phyloP scores from a whole-genome alignment of 768 basidiomycete genomes.

The Leccinum barrowsii region DNA sequence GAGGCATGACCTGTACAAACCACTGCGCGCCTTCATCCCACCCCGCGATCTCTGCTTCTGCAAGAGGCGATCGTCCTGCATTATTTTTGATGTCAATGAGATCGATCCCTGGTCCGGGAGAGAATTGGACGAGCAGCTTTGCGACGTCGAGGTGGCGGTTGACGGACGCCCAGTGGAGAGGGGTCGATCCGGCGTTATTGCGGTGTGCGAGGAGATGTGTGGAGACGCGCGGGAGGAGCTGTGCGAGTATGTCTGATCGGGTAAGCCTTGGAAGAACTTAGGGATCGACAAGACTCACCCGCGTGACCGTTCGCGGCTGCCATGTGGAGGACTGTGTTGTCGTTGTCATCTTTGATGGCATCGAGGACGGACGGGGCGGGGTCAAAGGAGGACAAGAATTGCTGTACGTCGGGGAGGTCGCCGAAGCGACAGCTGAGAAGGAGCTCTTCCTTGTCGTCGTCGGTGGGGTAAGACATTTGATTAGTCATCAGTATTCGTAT shows the following conservation, averaged over 20 bases:
- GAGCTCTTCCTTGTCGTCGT: constrained; percentile 66
- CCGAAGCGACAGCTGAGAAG: constrained; percentile 86
- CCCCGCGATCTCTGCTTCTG: constrained; percentile 73
- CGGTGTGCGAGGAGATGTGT: constrained; percentile 54
- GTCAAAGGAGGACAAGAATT: constrained; percentile 53
- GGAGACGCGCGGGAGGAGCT: constrained; percentile 60
- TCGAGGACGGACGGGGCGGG: constrained; percentile 44
- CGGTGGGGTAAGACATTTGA: constrained; percentile 26
- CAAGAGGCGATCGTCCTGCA: constrained; percentile 72
- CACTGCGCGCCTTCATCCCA: constrained; percentile 85
- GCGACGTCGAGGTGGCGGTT: constrained; percentile 71
- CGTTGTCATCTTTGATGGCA: constrained; percentile 64
- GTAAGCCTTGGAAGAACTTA: not conserved
- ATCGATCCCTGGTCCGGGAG: constrained; percentile 56
- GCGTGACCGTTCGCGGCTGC: constrained; percentile 82
- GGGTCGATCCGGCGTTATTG: constrained; percentile 75
- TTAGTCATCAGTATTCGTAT: not conserved
- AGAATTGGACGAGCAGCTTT: constrained; percentile 55
- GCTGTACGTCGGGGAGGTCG: constrained; percentile 73
- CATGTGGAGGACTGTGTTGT: constrained; percentile 85
- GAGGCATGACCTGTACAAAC: constrained; percentile 78
- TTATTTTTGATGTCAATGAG: constrained; percentile 75
- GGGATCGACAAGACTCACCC: constrained; percentile 42
- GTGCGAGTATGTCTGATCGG: constrained; percentile 66
- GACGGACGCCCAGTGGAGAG: constrained; percentile 89